Base-by-base conservation (phyloP, 1,284 basidiomycete genomes). In the Cerioporus squamosus region DNA sequence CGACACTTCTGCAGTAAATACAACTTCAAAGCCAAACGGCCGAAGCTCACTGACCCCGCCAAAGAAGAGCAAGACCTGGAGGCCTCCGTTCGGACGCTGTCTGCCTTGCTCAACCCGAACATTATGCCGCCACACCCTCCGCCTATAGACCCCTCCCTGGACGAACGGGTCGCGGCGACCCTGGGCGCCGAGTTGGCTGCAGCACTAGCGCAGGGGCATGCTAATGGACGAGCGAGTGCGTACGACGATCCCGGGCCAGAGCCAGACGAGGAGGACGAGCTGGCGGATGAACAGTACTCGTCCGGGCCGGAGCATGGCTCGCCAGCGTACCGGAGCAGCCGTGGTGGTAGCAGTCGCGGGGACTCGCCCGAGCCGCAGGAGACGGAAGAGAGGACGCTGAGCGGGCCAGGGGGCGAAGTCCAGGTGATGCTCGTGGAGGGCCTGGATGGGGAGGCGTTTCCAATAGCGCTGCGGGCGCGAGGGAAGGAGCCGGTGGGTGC, bases 101-200 rank as follows among this genome's bases (percentile, higher is more conserved):
- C 88, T 33, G 87, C 85, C 6, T 70, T 91, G 39, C 81, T 90
- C 51, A 71, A 66, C 24, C 36, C 65, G 20, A 61, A 54, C 33
- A 45, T 59, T 39, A 43, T 61, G 23, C 39, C 52, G 7, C 18
- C 48, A 2, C 57, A 55, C 23, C 38, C 20, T 2, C 29, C 52
- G 23, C 29, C 46, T 18, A n/a, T 47, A n/a, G 77, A 81, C 51
- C 79, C 82, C 53, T 79, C 81, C 18, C 71, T 88, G 46, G 86
- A 87, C 55, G 79, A 80, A 20, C 81, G 82, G 17, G 83, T 90
- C 6, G 86, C 87, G 14, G 64, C 67, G 23, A 86, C 81, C 54
- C 86, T 91, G 61, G 88, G 86, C 59, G 87, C 85, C 15, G 88
- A 89, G 69, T 85, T 92, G 57, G 88, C 87, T 5, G 87, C 87